Evolutionary conservation across 441 rosid genomes (phyloP), one percentile per base, ranked within the genome.

Genomic region (Geranium incanum): DNA sequence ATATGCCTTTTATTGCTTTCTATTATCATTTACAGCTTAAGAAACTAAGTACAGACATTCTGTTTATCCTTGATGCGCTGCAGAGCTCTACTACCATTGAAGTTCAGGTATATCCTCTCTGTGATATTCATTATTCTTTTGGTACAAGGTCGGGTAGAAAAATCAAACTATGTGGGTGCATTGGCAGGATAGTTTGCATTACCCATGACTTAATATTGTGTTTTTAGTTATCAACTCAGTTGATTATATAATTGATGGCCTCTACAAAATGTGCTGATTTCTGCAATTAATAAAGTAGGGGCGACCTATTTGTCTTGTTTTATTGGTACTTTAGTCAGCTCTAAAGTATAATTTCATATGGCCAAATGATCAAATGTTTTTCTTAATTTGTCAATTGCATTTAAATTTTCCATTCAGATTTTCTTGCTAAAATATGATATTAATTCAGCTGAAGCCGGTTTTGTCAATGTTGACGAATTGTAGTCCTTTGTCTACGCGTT

Each of bases 31-130:
- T 50, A 66, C 95, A 95, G 99, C 86, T 95, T 71, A 91, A 86
- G 81, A 80, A 77, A 79, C 88, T 95, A 98, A 82, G 92, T 68
- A 81, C 84, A 18, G 95, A 95, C 77, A 71, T 89, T 50, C 78
- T 60, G 12, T 88, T 88, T 74, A 92, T 95, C 71, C 83, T 90
- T 72, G 85, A 85, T 74, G 92, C 93, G 0, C 84, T 95, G 76
- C 89, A 83, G 50, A 85, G 86, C 81, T 95, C 98, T 13, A 78
- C 64, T 72, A 66, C 78, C 33, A 79, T 95, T 48, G 97, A 92
- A 89, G 88, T 90, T 36, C 89, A 89, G 99, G 99, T 92, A 82
- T 86, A 62, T 74, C 74, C 72, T 74, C 23, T 62, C 1, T 21
- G 3, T 62, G 28, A 71, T 65, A 41, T 28, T 6, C 68, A 11